Evolutionary conservation across 140 eudicot genomes (phyloP).

Genomic region (Flaveria floridana): DNA sequence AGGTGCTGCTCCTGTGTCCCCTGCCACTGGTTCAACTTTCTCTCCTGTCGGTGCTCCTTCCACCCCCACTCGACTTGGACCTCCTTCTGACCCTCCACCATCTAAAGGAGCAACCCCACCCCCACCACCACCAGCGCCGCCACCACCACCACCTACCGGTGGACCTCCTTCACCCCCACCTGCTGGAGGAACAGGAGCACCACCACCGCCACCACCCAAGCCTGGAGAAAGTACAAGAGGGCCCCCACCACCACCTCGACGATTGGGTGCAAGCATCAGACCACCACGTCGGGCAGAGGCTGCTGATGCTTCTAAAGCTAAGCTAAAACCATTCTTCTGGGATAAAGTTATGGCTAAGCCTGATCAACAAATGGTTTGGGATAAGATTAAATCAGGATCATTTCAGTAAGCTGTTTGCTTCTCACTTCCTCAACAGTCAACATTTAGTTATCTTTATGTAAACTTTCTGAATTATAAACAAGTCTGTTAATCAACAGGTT

Average conservation of each 20-base stretch:
- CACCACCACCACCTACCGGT: slow-evolving; percentile 8
- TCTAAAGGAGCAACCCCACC: slow-evolving; percentile 19
- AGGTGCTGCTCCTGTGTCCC: slow-evolving; percentile 30
- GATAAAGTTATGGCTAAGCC: slow-evolving; percentile 92
- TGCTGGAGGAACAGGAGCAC: slow-evolving; percentile 24
- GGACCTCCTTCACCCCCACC: slow-evolving; percentile 38
- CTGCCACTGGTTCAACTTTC: slow-evolving; percentile 30
- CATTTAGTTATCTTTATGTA: background rate
- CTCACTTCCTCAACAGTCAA: background rate
- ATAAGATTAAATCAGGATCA: slow-evolving; percentile 91
- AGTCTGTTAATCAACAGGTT: slow-evolving; percentile 46
- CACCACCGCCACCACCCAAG: slow-evolving; percentile 64
- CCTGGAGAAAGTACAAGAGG: slow-evolving; percentile 33
- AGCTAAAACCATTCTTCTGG: slow-evolving; percentile 97
- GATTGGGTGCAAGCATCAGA: slow-evolving; percentile 43
- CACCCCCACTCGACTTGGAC: background rate
- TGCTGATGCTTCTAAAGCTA: slow-evolving; percentile 56
- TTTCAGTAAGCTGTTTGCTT: slow-evolving; percentile 67
- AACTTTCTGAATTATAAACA: background rate
- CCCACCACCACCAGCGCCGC: slow-evolving; percentile 29
- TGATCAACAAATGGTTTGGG: slow-evolving; percentile 97
- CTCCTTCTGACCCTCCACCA: slow-evolving; percentile 2
- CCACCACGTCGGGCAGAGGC: slow-evolving; percentile 44
- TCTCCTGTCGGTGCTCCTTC: slow-evolving; percentile 12
- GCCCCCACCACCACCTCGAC: slow-evolving; percentile 69